Conservation (phyloP, 139 green algal species). For the Haematococcus sp. region DNA sequence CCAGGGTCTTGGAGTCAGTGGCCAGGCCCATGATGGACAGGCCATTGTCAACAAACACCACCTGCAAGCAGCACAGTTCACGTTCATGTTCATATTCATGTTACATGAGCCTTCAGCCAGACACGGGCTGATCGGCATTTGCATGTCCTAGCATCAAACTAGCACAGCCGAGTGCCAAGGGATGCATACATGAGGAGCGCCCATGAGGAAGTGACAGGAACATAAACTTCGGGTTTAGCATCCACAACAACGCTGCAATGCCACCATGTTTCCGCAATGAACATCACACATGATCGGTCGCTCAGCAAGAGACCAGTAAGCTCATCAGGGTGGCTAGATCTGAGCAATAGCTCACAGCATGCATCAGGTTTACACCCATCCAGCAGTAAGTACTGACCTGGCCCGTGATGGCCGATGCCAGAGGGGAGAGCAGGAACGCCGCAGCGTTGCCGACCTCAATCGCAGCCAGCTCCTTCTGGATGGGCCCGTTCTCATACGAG, state of each 20-base stretch:
- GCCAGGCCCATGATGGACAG: constrained; percentile 94
- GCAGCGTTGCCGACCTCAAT: constrained; percentile 78
- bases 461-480: constrained; percentile 93
- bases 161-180: too few relatives aligned
- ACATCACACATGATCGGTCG: too few relatives aligned
- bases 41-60: constrained; percentile 92
- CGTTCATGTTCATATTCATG: background rate
- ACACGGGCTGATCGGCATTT: too few relatives aligned
- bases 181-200: too few relatives aligned
- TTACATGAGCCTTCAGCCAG: background rate
- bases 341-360: too few relatives aligned
- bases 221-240: too few relatives aligned
- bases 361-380: too few relatives aligned
- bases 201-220: too few relatives aligned
- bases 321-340: background rate
- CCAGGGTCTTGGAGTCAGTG: constrained; percentile 72
- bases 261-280: too few relatives aligned
- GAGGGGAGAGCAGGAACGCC: constrained; percentile 91
- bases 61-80: background rate
- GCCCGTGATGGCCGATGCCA: constrained; percentile 86
- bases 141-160: too few relatives aligned
- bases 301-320: too few relatives aligned
- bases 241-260: too few relatives aligned
- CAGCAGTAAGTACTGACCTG: background rate
- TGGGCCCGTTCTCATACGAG: constrained; percentile 87